Evolutionary conservation across 768 basidiomycete genomes (phyloP).

Genomic region (Rhodocollybia butyracea): DNA sequence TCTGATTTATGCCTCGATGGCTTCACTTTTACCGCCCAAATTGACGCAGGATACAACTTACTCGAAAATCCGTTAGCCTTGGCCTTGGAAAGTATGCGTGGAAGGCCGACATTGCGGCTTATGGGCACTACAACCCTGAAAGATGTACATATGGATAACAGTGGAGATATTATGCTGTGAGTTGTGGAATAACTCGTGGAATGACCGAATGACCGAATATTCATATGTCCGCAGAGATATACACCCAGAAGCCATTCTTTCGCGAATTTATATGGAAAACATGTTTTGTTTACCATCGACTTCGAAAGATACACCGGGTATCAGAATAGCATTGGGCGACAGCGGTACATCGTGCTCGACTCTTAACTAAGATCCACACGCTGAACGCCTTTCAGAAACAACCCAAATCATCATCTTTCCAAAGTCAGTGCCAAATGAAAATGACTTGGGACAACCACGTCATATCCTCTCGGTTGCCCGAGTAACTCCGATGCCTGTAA

Average conservation of each 20-base stretch:
- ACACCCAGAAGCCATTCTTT: slow-evolving; percentile 60
- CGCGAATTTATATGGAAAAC: slow-evolving; percentile 69
- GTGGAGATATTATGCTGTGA: slow-evolving; percentile 47
- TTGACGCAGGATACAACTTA: slow-evolving; percentile 42
- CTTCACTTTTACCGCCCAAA: slow-evolving; percentile 58
- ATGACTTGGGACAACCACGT: slow-evolving; percentile 31
- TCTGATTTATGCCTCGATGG: slow-evolving; percentile 73
- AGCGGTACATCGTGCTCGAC: slow-evolving; percentile 42
- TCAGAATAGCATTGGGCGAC: slow-evolving; percentile 71
- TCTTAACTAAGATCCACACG: background rate
- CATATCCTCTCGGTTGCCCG: slow-evolving; percentile 51
- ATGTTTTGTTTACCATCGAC: slow-evolving; percentile 53
- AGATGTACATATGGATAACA: slow-evolving; percentile 60
- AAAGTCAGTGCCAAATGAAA: slow-evolving; percentile 15
- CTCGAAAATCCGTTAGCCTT: slow-evolving; percentile 69
- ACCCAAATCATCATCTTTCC: slow-evolving; percentile 61
- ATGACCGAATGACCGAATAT: slow-evolving; percentile 12
- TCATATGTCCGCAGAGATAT: slow-evolving; percentile 49
- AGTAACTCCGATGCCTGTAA: slow-evolving; percentile 41
- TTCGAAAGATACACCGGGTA: slow-evolving; percentile 42
- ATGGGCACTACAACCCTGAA: slow-evolving; percentile 49
- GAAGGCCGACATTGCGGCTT: slow-evolving; percentile 59
- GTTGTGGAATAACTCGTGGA: slow-evolving; percentile 23
- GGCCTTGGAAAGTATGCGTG: slow-evolving; percentile 78
- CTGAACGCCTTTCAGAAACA: slow-evolving; percentile 43